Conservation (phyloP, 2,329 filamentous ascomycete species). For the Albifimbria verrucaria region DNA sequence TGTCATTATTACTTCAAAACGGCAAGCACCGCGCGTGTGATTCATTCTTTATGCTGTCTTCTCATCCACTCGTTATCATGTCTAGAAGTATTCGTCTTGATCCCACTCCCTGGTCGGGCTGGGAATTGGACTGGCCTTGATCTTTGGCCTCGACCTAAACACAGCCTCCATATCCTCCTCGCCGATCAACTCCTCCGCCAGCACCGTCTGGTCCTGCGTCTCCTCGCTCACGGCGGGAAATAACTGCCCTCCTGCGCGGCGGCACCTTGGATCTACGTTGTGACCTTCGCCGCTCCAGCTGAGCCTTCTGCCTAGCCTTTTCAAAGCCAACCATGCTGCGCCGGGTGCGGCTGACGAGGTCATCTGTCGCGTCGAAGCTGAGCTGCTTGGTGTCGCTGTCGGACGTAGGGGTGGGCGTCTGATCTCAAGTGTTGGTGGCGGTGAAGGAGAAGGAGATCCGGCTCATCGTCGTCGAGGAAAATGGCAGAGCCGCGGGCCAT, state of each 20-base stretch:
- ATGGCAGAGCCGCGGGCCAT: constrained; percentile 61
- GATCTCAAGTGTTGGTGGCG: constrained; percentile 5
- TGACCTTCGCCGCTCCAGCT: constrained; percentile 53
- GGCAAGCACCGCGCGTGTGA: too few relatives aligned
- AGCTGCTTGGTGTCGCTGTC: constrained; percentile 16
- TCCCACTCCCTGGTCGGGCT: constrained; percentile 41
- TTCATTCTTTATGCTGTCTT: background rate
- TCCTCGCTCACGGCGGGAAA: constrained; percentile 50
- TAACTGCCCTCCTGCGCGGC: constrained; percentile 39
- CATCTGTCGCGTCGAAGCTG: constrained; percentile 34
- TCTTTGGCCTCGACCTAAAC: constrained; percentile 79
- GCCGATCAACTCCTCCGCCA: constrained; percentile 66
- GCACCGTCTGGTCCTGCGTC: constrained; percentile 38
- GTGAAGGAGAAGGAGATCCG: constrained; percentile 16
- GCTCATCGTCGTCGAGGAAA: constrained; percentile 27
- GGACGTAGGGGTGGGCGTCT: background rate
- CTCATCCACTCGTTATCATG: background rate
- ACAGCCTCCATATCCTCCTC: constrained; percentile 78
- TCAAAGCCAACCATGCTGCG: constrained; percentile 62
- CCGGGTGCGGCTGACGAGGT: constrained; percentile 55
- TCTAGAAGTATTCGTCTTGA: constrained; percentile 19
- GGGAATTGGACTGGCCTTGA: constrained; percentile 69
- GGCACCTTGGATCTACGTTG: constrained; percentile 41
- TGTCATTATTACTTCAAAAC: too few relatives aligned
- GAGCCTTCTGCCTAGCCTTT: constrained; percentile 57